These are phyloP conservation scores for Trichoderma asperelloides DNA, from an alignment of 495 filamentous ascomycete genomes.

Conservation along the genomic window DNA sequence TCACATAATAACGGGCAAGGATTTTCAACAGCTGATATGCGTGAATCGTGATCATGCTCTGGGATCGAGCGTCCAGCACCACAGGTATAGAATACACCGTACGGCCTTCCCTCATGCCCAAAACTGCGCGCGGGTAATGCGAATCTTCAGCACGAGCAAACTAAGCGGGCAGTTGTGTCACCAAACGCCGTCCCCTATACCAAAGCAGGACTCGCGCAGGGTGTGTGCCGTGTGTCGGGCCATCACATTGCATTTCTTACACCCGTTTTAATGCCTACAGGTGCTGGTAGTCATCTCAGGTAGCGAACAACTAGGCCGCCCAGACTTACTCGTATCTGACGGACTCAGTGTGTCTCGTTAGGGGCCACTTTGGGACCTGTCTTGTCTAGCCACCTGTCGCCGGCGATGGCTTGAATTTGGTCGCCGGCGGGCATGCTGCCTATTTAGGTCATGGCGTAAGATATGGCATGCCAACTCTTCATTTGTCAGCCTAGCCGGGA, in stretches of 20 bases:
- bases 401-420: not conserved
- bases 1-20: not conserved
- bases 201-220: too few relatives aligned
- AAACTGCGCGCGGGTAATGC: not conserved
- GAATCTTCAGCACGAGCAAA: not conserved
- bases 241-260: not conserved
- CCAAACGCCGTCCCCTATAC: not conserved
- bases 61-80: not conserved
- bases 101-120: not conserved
- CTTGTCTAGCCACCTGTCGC: not conserved
- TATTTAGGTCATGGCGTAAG: not conserved
- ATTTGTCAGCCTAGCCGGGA: constrained; percentile 5
- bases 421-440: not conserved
- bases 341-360: not conserved
- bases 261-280: not conserved
- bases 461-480: not conserved
- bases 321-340: constrained; percentile 5
- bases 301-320: not conserved
- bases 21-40: not conserved
- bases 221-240: too few relatives aligned
- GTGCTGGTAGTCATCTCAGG: too few relatives aligned
- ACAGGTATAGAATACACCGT: not conserved
- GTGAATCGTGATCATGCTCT: not conserved
- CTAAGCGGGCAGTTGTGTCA: not conserved
- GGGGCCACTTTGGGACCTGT: not conserved